phyloP scores from a whole-genome alignment of 106 monocot genomes.

The Allium cepa region DNA sequence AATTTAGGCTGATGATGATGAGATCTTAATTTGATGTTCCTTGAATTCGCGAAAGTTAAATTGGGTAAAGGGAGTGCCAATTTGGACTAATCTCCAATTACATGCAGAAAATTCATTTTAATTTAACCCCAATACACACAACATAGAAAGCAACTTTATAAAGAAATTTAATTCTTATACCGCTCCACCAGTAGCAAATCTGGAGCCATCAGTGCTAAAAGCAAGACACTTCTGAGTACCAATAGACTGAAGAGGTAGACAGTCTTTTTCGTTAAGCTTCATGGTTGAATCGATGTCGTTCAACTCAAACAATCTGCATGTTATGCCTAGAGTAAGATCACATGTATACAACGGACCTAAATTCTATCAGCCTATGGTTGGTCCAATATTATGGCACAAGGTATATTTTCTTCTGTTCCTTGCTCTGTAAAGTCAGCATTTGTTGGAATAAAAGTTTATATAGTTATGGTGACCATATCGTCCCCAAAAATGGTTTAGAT shows the following conservation, averaged over 20 bases:
- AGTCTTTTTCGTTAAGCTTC: conserved; percentile 30
- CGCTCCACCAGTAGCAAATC: conserved; percentile 63
- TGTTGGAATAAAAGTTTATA: no score
- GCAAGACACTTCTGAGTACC: conserved; percentile 59
- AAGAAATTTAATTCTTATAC: conserved; percentile 16
- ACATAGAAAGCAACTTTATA: background rate
- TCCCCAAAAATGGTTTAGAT: no score
- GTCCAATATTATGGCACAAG: no score
- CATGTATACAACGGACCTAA: no score
- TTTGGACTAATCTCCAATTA: no score
- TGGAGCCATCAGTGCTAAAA: conserved; percentile 73
- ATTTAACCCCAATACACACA: background rate
- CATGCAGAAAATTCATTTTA: no score
- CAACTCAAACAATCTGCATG: conserved; percentile 55
- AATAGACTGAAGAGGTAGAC: conserved; percentile 34
- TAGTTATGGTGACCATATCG: no score
- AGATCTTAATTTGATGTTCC: background rate
- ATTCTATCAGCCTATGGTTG: no score
- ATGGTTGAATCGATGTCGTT: conserved; percentile 23
- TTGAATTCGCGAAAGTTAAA: background rate
- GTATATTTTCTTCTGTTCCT: no score
- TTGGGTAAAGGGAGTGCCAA: no score
- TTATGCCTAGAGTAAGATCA: background rate
- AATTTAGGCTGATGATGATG: background rate
- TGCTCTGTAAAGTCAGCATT: no score